Percentiles rank a stretch among this genome's conserved stretches.
These are phyloP conservation scores for Dentipellis sp. DNA, from an alignment of 768 basidiomycete genomes.

Conservation along the genomic window DNA sequence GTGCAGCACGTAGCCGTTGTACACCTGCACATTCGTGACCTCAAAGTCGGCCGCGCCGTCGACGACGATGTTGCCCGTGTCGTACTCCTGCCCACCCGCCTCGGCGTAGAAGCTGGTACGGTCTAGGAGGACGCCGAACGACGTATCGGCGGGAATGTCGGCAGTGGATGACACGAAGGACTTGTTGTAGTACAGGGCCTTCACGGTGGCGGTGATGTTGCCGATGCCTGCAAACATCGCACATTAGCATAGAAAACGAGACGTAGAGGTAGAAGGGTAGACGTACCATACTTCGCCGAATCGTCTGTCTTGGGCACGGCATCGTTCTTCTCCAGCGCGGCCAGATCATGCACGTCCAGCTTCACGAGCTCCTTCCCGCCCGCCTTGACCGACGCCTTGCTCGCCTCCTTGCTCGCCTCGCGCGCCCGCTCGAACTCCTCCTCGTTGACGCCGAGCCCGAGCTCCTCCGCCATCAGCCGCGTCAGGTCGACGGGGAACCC, in stretches of 20 bases:
- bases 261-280: background rate
- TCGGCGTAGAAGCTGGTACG: slow-evolving; percentile 96
- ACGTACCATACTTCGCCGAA: slow-evolving; percentile 80
- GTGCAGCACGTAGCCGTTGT: slow-evolving; percentile 93
- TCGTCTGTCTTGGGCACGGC: slow-evolving; percentile 89
- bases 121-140: slow-evolving; percentile 85
- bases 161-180: slow-evolving; percentile 62
- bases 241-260: background rate
- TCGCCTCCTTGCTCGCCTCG: slow-evolving; percentile 81
- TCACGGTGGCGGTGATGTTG: slow-evolving; percentile 66
- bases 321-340: slow-evolving; percentile 68
- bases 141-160: slow-evolving; percentile 49
- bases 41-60: slow-evolving; percentile 89
- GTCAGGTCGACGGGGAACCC: slow-evolving; percentile 98
- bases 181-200: slow-evolving; percentile 79
- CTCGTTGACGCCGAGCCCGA: slow-evolving; percentile 77
- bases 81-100: slow-evolving; percentile 93
- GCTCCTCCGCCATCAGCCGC: slow-evolving; percentile 93
- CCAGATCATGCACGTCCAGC: slow-evolving; percentile 93
- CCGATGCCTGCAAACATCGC: slow-evolving; percentile 48
- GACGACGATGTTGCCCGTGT: slow-evolving; percentile 91
- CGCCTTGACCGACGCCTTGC: slow-evolving; percentile 75
- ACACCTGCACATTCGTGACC: slow-evolving; percentile 88
- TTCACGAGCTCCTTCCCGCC: slow-evolving; percentile 63
- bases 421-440: slow-evolving; percentile 86